Base-by-base conservation (phyloP, 2,329 filamentous ascomycete genomes). In the Diaporthe batatas region DNA sequence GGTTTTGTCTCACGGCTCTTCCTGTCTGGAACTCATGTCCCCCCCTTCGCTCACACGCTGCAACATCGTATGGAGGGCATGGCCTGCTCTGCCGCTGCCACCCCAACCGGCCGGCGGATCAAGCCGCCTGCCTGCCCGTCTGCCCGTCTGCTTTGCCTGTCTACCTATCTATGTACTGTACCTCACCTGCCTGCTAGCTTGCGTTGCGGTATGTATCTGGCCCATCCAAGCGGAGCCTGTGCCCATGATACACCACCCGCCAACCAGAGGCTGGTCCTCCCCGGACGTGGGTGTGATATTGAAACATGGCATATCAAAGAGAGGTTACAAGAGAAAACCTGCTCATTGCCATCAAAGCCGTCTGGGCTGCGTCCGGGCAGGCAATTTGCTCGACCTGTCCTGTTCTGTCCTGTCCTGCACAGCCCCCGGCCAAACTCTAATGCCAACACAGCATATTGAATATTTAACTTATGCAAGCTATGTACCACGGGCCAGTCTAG, bases 1-100 rank as follows among this genome's bases (percentile, higher is more conserved):
- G n/a, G 44, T 65, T 65, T 65, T 65, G 59, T 65, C 59, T 65
- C 59, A 65, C 59, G 59, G 29, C 59, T 65, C 59, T 51, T 12
- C 16, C 29, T 34, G 25, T 34, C 21, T 11, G 44, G 29, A 65
- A 47, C 25, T 36, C 59, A 49, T 64, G 42, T 29, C 8, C 16
- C 14, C 25, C 42, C 18, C 44, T 23, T 23, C 58, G 18, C 55
- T 16, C 59, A 23, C 29, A 51, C 59, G 8, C 42, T 65, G 59
- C 59, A 65, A 51, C 59, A 65, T 36, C 42, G 29, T 34, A 51
- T 49, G 59, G 59, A 47, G 42, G 59, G 59, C 59, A 64, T 64
- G 59, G 23, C 42, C 39, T 29, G 36, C 36, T 39, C 12, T 39
- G 36, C 36, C 36, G 36, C 11, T 39, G 36, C 36, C 36, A 39